Evolutionary conservation across 129 eudicot genomes (phyloP).

Genomic region (Lonicera japonica): DNA sequence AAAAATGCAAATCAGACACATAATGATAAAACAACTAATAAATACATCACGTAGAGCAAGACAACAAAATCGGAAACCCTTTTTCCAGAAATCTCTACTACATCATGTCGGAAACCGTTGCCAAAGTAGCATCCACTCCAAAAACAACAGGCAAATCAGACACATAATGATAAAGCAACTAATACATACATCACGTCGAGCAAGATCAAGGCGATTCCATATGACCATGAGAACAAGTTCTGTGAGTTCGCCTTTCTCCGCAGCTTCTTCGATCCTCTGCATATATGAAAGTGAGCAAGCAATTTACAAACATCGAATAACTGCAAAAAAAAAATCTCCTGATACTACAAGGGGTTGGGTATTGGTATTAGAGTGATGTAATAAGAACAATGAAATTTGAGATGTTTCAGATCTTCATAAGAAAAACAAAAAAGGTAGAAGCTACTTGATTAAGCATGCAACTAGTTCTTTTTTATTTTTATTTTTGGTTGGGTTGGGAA

Average conservation of each 20-base stretch:
- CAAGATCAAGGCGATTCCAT: constrained; percentile 98
- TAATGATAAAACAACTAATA: constrained; percentile 1
- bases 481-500: too few species aligned
- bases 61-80: too few species aligned
- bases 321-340: background rate
- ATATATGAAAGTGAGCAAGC: background rate
- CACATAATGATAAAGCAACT: constrained; percentile 2
- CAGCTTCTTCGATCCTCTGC: constrained; percentile 98
- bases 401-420: background rate
- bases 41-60: constrained; percentile 92
- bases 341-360: background rate
- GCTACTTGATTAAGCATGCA: too few species aligned
- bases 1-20: background rate
- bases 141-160: background rate
- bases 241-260: constrained; percentile 85
- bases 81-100: too few species aligned
- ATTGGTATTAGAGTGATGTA: background rate
- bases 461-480: too few species aligned
- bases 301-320: background rate
- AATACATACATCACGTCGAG: constrained; percentile 77
- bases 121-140: background rate
- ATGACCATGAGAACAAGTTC: constrained; percentile 94
- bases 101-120: background rate
- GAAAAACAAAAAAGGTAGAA: background rate
- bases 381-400: background rate